Conservation (phyloP, 768 basidiomycete species). For the Boletus insuetus region DNA sequence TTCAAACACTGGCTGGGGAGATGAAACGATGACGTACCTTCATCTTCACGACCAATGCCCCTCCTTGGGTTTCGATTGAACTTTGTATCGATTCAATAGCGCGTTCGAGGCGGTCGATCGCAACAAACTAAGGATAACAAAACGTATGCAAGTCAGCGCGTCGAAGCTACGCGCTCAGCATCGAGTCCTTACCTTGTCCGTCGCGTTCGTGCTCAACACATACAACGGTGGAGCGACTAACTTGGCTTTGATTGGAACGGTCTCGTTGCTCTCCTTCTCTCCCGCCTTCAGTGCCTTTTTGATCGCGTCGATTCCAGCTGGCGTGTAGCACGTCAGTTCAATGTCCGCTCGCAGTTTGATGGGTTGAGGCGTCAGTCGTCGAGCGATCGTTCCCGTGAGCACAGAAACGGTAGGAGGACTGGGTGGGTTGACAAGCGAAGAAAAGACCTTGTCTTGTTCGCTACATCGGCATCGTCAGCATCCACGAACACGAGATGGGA, state of each 20-base stretch:
- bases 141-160: not conserved
- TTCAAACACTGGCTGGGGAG: not conserved
- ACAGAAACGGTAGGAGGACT: conserved; percentile 56
- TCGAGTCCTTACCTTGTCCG: conserved; percentile 71
- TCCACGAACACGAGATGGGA: not conserved
- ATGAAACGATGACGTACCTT: conserved; percentile 50
- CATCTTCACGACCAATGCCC: conserved; percentile 92
- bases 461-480: conserved; percentile 31
- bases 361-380: conserved; percentile 94
- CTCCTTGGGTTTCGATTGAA: conserved; percentile 82
- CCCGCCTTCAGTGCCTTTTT: conserved; percentile 88
- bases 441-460: conserved; percentile 80
- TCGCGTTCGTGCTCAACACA: conserved; percentile 92
- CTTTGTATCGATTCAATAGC: conserved; percentile 89
- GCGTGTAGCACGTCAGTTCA: conserved; percentile 94
- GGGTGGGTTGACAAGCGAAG: conserved; percentile 58
- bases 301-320: conserved; percentile 95
- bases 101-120: conserved; percentile 90
- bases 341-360: conserved; percentile 99
- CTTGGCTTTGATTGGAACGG: conserved; percentile 95
- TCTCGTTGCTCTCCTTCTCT: conserved; percentile 81
- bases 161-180: not conserved
- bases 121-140: conserved; percentile 54
- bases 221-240: conserved; percentile 96
- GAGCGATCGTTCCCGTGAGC: conserved; percentile 82